Evolutionary conservation across 169 alveolate genomes (phyloP).

Genomic region (Blepharisma undulans): DNA sequence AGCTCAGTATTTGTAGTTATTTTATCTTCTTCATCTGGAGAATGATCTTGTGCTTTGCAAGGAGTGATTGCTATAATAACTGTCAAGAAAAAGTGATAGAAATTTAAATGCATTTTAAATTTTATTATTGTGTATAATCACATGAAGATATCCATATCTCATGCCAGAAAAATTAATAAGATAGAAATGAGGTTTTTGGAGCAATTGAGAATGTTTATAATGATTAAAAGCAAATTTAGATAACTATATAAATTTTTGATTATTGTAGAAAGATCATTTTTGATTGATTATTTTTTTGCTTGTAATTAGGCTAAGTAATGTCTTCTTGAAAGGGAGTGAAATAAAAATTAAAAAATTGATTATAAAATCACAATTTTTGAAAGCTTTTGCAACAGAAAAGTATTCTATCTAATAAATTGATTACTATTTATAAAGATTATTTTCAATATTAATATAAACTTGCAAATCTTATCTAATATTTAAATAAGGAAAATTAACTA

Average conservation of each 20-base stretch:
- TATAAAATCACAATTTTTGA: no score
- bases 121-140: background rate
- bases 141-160: background rate
- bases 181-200: background rate
- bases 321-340: no score
- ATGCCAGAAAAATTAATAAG: background rate
- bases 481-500: background rate
- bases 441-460: no score
- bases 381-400: no score
- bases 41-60: background rate
- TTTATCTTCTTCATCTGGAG: background rate
- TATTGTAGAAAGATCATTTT: background rate
- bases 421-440: no score
- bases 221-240: background rate
- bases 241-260: no score
- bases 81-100: background rate
- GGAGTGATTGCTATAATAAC: background rate
- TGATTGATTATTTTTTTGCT: no score
- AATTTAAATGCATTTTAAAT: background rate
- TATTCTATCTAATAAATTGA: no score
- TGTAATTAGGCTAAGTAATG: no score
- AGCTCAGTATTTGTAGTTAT: background rate
- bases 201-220: background rate
- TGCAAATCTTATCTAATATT: no score
- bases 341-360: no score